Evolutionary conservation across 305 asterid genomes (phyloP), one percentile per base, ranked within the genome.

Genomic region (Fraxinus nigra): DNA sequence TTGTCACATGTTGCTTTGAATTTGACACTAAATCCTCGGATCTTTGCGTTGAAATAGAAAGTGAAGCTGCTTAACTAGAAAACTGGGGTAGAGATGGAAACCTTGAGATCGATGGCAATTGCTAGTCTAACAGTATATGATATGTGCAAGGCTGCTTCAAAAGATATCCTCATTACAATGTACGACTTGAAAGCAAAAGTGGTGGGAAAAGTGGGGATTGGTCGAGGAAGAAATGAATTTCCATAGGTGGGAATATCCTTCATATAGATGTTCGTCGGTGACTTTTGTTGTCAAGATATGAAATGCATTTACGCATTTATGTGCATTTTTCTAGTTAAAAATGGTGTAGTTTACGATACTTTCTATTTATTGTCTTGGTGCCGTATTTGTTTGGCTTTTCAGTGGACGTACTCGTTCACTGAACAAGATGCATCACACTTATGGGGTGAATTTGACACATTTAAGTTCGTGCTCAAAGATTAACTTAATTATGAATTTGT

Each of bases 81-180:
- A 85, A 87, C 98, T 1, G 94, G 98, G 82, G 98, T 93, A 67
- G 98, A 95, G 89, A 96, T 96, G 99, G 99, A 96, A 84, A 95
- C 98, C 16, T 18, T 93, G 90, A 92, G 94, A 4, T 94, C 98
- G 4, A 98, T 92, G 16, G 82, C 91, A 0, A 72, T 94, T 81
- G 97, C 98, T 40, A 94, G 98, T 16, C 92, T 94, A 73, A 93
- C 98, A 0, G 97, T 94, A 24, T 94, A 96, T 81, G 97, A 94
- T 85, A 94, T 93, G 98, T 94, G 98, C 85, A 94, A 94, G 87
- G 98, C 97, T 79, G 95, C 92, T 80, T 92, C 98, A 1, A 95
- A 93, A 85, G 90, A 90, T 30, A 93, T 95, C 38, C 80, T 77
- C 74, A 85, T 95, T 70, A 91, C 97, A 2, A 92, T 81, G 84